These are phyloP conservation scores for Pythium chondricola DNA, from an alignment of 352 stramenopile genomes.

Conservation along the genomic window DNA sequence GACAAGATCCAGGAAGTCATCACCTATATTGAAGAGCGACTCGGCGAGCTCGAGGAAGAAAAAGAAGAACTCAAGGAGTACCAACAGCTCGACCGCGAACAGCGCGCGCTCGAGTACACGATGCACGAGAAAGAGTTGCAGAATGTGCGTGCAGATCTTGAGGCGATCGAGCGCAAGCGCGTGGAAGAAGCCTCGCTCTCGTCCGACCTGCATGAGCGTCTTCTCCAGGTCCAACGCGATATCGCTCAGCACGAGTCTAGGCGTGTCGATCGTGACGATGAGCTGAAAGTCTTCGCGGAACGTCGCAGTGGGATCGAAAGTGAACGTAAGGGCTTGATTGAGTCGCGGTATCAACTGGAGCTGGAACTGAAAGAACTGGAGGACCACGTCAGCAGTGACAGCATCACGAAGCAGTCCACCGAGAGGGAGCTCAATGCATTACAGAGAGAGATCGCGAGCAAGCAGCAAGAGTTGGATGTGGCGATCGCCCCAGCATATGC, in stretches of 20 bases:
- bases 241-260: constrained; percentile 47
- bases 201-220: constrained; percentile 65
- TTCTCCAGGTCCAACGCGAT: constrained; percentile 44
- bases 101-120: constrained; percentile 96
- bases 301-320: constrained; percentile 47
- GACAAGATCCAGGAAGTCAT: constrained; percentile 97
- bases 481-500: constrained; percentile 50
- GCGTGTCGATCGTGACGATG: constrained; percentile 36
- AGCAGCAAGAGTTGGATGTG: constrained; percentile 40
- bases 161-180: constrained; percentile 62
- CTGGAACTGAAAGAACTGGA: constrained; percentile 75
- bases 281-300: constrained; percentile 42
- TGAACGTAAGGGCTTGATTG: constrained; percentile 75
- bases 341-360: constrained; percentile 71
- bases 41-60: constrained; percentile 96
- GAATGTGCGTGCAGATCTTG: constrained; percentile 48
- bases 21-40: constrained; percentile 90
- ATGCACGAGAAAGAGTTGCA: constrained; percentile 89
- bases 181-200: constrained; percentile 40
- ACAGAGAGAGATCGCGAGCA: constrained; percentile 45
- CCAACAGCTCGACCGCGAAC: constrained; percentile 92
- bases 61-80: constrained; percentile 97
- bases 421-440: constrained; percentile 50
- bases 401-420: constrained; percentile 30
- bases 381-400: constrained; percentile 45